Percentiles rank a stretch among this genome's conserved stretches.
These are phyloP conservation scores for Colletotrichum cuscutae DNA, from an alignment of 2,329 filamentous ascomycete genomes.

Conservation along the genomic window DNA sequence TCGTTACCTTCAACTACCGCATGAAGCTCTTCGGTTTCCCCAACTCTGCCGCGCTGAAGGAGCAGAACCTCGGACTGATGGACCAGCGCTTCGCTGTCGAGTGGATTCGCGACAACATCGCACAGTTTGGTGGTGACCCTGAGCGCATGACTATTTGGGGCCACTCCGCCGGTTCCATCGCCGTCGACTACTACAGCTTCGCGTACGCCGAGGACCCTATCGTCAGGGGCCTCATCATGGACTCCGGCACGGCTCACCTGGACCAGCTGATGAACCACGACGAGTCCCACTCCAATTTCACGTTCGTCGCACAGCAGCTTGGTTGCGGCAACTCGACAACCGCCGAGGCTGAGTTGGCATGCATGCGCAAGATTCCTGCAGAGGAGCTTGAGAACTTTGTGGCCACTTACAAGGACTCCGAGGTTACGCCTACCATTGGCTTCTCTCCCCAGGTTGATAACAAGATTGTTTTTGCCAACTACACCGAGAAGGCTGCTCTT, in stretches of 20 bases:
- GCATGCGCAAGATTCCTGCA: conserved; percentile 48
- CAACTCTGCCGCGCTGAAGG: conserved; percentile 40
- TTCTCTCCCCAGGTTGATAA: conserved; percentile 46
- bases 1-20: conserved; percentile 45
- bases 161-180: conserved; percentile 55
- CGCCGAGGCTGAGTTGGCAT: conserved; percentile 44
- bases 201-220: conserved; percentile 55
- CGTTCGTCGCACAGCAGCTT: conserved; percentile 50
- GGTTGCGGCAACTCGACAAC: conserved; percentile 47
- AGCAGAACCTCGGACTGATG: conserved; percentile 59
- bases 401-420: conserved; percentile 40
- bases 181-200: conserved; percentile 52
- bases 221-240: conserved; percentile 49
- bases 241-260: conserved; percentile 44
- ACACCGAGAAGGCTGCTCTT: conserved; percentile 39
- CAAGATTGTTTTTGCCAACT: conserved; percentile 46
- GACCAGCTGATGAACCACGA: conserved; percentile 48
- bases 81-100: conserved; percentile 64
- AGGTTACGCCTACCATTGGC: conserved; percentile 40
- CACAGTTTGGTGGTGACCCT: conserved; percentile 60
- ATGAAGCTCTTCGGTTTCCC: conserved; percentile 45
- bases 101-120: conserved; percentile 62
- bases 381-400: conserved; percentile 46
- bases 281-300: conserved; percentile 47
- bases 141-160: conserved; percentile 57